phyloP scores from a whole-genome alignment of 306 rosid species.

The Begonia peltatifolia region DNA sequence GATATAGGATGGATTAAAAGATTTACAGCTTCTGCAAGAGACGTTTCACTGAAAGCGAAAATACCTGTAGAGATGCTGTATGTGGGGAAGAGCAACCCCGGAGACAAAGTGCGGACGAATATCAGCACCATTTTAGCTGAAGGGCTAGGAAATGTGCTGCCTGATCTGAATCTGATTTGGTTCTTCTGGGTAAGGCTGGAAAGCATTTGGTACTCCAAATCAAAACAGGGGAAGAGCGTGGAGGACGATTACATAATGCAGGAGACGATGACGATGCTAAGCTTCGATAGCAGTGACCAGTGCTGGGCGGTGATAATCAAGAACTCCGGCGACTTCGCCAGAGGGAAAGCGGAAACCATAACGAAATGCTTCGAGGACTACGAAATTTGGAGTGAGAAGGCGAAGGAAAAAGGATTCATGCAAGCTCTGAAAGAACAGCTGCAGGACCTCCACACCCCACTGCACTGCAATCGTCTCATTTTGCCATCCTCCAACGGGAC shows the following conservation, averaged over 20 bases:
- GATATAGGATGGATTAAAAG: conserved; percentile 33
- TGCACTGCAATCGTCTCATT: conserved; percentile 9
- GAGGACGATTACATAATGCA: conserved; percentile 27
- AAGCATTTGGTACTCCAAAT: conserved; percentile 54
- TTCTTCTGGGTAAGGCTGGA: conserved; percentile 53
- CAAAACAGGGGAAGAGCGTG: conserved; percentile 20
- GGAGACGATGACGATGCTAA: conserved; percentile 30
- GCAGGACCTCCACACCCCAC: conserved; percentile 8
- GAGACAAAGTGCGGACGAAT: conserved; percentile 27
- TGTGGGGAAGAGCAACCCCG: conserved; percentile 36
- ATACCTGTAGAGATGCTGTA: conserved; percentile 34
- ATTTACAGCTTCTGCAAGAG: conserved; percentile 28
- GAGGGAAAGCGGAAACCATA: conserved; percentile 24
- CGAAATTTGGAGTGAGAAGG: conserved; percentile 25
- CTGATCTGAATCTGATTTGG: conserved; percentile 34
- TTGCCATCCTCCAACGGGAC: conserved; percentile 21
- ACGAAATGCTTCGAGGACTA: conserved; percentile 22
- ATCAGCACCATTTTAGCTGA: conserved; percentile 17
- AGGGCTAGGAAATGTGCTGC: conserved; percentile 19
- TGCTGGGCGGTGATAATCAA: conserved; percentile 32
- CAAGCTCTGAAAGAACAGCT: conserved; percentile 16
- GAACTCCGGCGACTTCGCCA: conserved; percentile 22
- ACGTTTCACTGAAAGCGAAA: conserved; percentile 15
- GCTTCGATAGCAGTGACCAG: conserved; percentile 28
- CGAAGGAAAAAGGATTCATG: conserved; percentile 18